Percentiles rank a stretch among this genome's conserved stretches.
These are phyloP conservation scores for Leersia perrieri DNA, from an alignment of 176 grass and related monocot species.

Conservation along the genomic window DNA sequence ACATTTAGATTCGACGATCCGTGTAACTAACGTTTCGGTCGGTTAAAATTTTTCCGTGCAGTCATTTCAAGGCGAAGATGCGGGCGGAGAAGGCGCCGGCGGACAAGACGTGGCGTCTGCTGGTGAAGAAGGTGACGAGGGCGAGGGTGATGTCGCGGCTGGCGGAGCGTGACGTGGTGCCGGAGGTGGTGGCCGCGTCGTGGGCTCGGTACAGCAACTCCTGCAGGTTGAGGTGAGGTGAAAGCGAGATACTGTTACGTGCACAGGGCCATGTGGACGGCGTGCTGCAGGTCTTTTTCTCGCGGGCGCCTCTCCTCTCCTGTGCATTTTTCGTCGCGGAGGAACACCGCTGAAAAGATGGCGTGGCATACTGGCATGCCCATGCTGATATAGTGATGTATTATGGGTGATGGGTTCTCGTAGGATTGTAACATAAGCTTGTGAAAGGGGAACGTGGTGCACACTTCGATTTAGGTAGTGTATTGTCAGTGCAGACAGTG, in stretches of 20 bases:
- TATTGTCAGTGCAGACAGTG: background rate
- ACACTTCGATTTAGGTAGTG: background rate
- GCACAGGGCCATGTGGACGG: background rate
- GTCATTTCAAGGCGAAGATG: conserved; percentile 54
- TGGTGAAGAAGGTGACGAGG: conserved; percentile 63
- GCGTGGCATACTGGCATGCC: background rate
- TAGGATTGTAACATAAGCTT: background rate
- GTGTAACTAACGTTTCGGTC: background rate
- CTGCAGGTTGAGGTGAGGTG: conserved; percentile 19
- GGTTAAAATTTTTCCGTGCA: background rate
- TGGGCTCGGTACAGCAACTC: conserved; percentile 37
- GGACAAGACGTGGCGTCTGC: conserved; percentile 64
- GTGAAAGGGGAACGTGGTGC: background rate
- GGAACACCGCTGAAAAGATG: background rate
- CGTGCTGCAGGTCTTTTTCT: background rate
- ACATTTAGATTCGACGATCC: background rate
- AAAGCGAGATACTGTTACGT: background rate
- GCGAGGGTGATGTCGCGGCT: conserved; percentile 47
- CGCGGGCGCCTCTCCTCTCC: no score
- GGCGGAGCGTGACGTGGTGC: conserved; percentile 30
- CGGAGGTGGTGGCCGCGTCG: conserved; percentile 33
- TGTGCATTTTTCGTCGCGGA: background rate
- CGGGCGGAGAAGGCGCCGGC: conserved; percentile 49
- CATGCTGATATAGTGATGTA: no score
- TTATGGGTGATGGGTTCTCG: background rate